Base-by-base conservation (phyloP, 2,329 filamentous ascomycete species). In the Boeremia exigua region DNA sequence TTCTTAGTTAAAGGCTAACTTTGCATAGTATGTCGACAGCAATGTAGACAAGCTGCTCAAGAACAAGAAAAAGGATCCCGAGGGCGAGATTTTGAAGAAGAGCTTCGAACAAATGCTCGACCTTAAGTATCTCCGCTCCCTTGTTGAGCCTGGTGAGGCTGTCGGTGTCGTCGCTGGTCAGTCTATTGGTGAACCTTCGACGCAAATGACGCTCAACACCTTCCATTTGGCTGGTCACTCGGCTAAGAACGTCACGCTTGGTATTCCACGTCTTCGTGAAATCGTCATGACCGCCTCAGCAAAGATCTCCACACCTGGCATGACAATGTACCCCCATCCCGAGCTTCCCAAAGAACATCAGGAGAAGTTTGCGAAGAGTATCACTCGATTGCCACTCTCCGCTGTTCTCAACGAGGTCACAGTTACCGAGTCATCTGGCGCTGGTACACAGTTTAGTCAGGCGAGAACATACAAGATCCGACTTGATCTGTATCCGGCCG, bases 161-260 rank as follows among this genome's bases (percentile, higher is more conserved):
- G 93, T 99, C 25, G 95, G 95, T 63, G 96, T 99, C 60, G 91
- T 99, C 56, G 96, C 96, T 46, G 93, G 93, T 9, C 95, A 99
- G 77, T 98, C 94, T 29, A 88, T 99, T 37, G 95, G 95, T 72
- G 96, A 99, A 73, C 95, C 96, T 8, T 97, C 93, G 2, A 99
- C 95, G 10, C 95, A 99, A 76, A 99, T 99, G 96, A 99, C 96
- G 7, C 81, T 99, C 51, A 99, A 99, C 79, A 99, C 96, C 27
- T 99, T 99, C 86, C 95, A 99, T 84, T 91, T 99, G 85, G 95
- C 95, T 76, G 95, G 95, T 71, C 94, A 98, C 81, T 93, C 95
- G 17, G 89, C 95, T 28, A 98, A 97, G 83, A 99, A 99, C 84
- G 96, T 99, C 72, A 99, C 95, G 0, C 85, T 97, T 17, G 95